These are phyloP conservation scores for Pisolithus albus DNA, from an alignment of 768 basidiomycete genomes.

Conservation along the genomic window DNA sequence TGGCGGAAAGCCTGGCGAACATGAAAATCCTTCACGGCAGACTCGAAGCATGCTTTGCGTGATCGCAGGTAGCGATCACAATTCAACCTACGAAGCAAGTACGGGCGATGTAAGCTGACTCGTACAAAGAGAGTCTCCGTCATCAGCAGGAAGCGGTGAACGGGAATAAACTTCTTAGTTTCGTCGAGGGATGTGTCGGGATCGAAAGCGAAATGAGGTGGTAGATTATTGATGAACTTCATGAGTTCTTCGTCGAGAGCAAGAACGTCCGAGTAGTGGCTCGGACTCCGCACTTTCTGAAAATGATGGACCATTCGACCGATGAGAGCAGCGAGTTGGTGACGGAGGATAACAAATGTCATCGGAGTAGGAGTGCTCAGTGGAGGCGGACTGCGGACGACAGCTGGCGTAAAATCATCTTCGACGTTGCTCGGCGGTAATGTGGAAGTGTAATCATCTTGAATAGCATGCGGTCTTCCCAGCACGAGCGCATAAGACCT, in stretches of 20 bases:
- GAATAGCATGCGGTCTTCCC: slow-evolving; percentile 84
- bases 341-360: slow-evolving; percentile 84
- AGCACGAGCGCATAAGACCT: slow-evolving; percentile 88
- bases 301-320: slow-evolving; percentile 91
- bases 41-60: slow-evolving; percentile 82
- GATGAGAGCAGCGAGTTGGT: slow-evolving; percentile 76
- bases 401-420: slow-evolving; percentile 43
- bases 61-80: slow-evolving; percentile 80
- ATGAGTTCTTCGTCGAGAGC: slow-evolving; percentile 78
- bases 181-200: slow-evolving; percentile 77
- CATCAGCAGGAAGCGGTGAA: slow-evolving; percentile 83
- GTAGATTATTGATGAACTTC: slow-evolving; percentile 67
- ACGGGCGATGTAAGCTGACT: slow-evolving; percentile 81
- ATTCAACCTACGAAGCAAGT: slow-evolving; percentile 66
- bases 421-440: slow-evolving; percentile 67
- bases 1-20: slow-evolving; percentile 67
- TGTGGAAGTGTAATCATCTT: slow-evolving; percentile 84
- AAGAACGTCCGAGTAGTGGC: slow-evolving; percentile 79
- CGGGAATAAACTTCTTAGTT: slow-evolving; percentile 55
- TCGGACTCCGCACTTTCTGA: slow-evolving; percentile 72
- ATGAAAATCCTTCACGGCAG: slow-evolving; percentile 80
- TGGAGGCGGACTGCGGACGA: slow-evolving; percentile 46
- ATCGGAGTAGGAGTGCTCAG: slow-evolving; percentile 70
- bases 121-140: slow-evolving; percentile 87
- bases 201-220: slow-evolving; percentile 69